Base-by-base conservation (phyloP, 257 asterid species). In the Salvia rosmarinus region DNA sequence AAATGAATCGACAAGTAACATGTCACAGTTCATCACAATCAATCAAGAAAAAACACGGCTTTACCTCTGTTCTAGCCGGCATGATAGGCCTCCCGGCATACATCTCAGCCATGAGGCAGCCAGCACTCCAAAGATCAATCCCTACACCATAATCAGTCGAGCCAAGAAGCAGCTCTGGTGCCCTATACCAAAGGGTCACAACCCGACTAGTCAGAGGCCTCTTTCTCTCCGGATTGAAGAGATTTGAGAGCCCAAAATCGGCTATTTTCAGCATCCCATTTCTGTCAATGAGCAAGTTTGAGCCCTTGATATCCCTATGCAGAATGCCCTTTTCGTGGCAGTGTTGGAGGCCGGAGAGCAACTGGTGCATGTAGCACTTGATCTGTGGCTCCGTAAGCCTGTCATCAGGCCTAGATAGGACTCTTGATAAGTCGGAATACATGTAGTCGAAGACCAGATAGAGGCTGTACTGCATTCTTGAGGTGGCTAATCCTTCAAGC, bases 91-190 rank as follows among this genome's bases (percentile, higher is more conserved):
- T 79, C 42, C 95, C 94, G 0, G 82, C 86, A 42, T 86, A 85
- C 96, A 91, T 89, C 85, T 91, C 98, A 3, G 96, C 96, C 90
- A 91, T 71, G 64, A 91, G 93, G 72, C 98, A 91, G 3, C 98
- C 98, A 1, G 76, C 95, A 37, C 98, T 91, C 98, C 96, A 91
- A 16, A 91, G 87, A 83, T 91, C 98, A 42, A 87, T 86, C 0
- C 91, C 96, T 21, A 68, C 37, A 20, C 96, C 96, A 73, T 91
- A 91, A 12, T 91, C 90, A 0, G 95, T 89, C 4, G 96, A 77
- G 9, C 96, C 98, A 8, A 91, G 28, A n/a, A 91, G 82, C 23
- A 91, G 83, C 84, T 91, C 96, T 0, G 95, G 96, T 5, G 96
- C 95, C 70, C 96, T 67, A 11, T 91, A 89, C 97, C 97, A 91